phyloP scores from a whole-genome alignment of 225 moss, liverwort and hornwort genomes.

The Sphagnum contortum region DNA sequence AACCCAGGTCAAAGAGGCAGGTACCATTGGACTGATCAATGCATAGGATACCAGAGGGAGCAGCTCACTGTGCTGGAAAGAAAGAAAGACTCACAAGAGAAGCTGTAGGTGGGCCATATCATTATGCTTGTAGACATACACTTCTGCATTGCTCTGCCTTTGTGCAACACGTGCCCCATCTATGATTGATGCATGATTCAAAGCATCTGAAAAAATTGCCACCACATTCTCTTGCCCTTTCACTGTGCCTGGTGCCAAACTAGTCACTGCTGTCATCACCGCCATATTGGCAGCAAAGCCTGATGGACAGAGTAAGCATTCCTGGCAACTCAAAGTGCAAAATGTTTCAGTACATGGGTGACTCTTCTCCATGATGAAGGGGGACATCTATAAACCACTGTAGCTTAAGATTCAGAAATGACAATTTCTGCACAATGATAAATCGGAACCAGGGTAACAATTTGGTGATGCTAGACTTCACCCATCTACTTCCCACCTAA shows the following conservation, averaged over 20 bases:
- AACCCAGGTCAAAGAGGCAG: background rate
- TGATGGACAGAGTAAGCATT: constrained; percentile 88
- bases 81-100: constrained; percentile 52
- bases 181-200: constrained; percentile 97
- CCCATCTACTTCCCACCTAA: too few relatives aligned
- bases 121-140: constrained; percentile 69
- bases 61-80: constrained; percentile 1
- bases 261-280: constrained; percentile 82
- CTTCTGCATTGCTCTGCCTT: constrained; percentile 66
- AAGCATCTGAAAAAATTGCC: constrained; percentile 84
- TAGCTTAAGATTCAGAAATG: too few relatives aligned
- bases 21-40: background rate
- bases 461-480: too few relatives aligned
- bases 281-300: constrained; percentile 99
- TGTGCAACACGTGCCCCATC: constrained; percentile 93
- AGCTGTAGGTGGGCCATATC: constrained; percentile 85
- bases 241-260: constrained; percentile 33
- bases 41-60: background rate
- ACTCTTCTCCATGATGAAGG: too few relatives aligned
- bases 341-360: background rate
- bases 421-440: too few relatives aligned
- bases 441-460: too few relatives aligned
- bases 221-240: constrained; percentile 22
- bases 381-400: too few relatives aligned
- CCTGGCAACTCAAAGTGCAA: constrained; percentile 35